Conservation (phyloP, 306 rosid genomes). For the Abrus pulchellus region DNA sequence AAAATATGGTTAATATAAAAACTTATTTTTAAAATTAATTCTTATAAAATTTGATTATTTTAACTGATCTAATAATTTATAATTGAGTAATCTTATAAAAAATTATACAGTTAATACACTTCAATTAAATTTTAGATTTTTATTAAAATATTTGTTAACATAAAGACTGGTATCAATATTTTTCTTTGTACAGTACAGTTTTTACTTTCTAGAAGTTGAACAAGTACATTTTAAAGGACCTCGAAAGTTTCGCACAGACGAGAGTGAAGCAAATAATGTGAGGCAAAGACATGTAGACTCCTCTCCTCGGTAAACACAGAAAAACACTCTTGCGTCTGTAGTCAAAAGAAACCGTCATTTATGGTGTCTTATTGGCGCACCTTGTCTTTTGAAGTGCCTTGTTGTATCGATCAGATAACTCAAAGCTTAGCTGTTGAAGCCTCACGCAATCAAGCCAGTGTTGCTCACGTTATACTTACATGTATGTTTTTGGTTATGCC, state of each 20-base stretch:
- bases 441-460: not conserved
- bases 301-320: not conserved
- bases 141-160: no score
- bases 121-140: no score
- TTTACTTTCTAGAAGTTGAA: no score
- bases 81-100: no score
- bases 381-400: not conserved
- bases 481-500: not conserved
- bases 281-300: not conserved
- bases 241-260: not conserved
- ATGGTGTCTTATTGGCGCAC: conserved; percentile 1
- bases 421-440: conserved; percentile 1
- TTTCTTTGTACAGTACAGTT: no score
- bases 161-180: no score
- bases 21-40: no score
- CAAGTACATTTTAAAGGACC: not conserved
- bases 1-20: no score
- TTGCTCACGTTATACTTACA: conserved; percentile 24
- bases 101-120: no score
- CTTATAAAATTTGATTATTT: no score
- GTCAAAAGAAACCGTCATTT: conserved; percentile 26
- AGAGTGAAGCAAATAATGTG: not conserved
- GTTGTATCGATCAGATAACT: not conserved
- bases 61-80: no score
- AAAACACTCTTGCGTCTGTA: not conserved